Percentiles rank a stretch among this genome's conserved stretches.
These are phyloP conservation scores for Rhodotorula sp. DNA, from an alignment of 1,284 basidiomycete species.

Conservation along the genomic window DNA sequence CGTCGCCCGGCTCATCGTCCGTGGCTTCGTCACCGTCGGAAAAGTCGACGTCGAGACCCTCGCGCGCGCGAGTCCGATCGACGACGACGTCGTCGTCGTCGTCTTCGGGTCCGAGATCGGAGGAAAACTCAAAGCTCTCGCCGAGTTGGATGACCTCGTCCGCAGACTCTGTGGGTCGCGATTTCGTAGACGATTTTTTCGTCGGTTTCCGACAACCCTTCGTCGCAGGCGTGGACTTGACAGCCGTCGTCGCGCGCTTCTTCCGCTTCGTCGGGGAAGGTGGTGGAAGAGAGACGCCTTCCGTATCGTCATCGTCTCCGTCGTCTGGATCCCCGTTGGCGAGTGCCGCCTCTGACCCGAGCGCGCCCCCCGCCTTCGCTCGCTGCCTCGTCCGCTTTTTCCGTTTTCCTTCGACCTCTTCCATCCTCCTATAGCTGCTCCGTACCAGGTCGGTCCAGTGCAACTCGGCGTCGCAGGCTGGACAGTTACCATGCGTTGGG, in stretches of 20 bases:
- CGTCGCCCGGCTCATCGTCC: constrained; percentile 6
- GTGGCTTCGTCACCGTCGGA: no score
- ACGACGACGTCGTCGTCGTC: background rate
- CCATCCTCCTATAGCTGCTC: constrained; percentile 62
- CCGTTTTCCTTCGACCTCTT: constrained; percentile 46
- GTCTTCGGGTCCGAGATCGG: background rate
- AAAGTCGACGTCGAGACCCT: background rate
- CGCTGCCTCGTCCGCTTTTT: constrained; percentile 28
- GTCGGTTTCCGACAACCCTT: no score
- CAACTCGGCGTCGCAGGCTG: constrained; percentile 57
- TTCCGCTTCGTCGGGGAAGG: constrained; percentile 1
- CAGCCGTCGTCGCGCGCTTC: constrained; percentile 27
- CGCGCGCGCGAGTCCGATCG: background rate
- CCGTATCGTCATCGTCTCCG: constrained; percentile 27
- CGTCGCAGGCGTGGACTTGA: constrained; percentile 3
- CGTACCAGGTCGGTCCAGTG: constrained; percentile 73
- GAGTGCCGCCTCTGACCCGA: background rate
- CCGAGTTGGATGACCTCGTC: constrained; percentile 29
- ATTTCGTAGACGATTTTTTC: no score
- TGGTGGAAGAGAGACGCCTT: constrained; percentile 6
- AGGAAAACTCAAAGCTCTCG: constrained; percentile 21
- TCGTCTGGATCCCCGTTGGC: background rate
- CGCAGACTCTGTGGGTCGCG: constrained; percentile 20
- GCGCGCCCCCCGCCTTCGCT: no score
- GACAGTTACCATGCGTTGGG: constrained; percentile 64